Evolutionary conservation across 306 rosid species (phyloP), one percentile per base, ranked within the genome.

Genomic region (Hippophae rhamnoides): DNA sequence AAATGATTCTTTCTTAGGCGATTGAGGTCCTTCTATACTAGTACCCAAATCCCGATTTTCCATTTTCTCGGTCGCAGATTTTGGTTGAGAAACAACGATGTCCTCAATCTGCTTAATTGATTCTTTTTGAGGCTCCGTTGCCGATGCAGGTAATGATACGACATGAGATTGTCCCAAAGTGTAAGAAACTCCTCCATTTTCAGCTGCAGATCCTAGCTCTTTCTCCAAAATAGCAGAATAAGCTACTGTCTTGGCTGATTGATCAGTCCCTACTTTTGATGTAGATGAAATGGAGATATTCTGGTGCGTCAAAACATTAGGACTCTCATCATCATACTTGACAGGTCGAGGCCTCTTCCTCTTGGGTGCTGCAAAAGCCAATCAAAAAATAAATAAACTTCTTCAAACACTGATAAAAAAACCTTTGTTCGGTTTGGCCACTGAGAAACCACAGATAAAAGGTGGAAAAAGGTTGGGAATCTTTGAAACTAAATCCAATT

Each of bases 271-370:
- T 0, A 61, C 60, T 46, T 78, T 84, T 3, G 66, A 9, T 14
- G 78, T 52, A 9, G 86, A 61, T 7, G 83, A 72, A 74, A 83
- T 74, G 58, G 90, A 78, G 66, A 83, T 67, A 60, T 54, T 82
- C 13, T 87, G 79, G 46, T 48, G 66, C 5, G 84, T 55, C 42
- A 80, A 76, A 56, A 52, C 58, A 0, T 81, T 41, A 6, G 78
- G 67, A 57, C 68, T 86, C 13, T 84, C 93, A 0, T 80, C 97
- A 46, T 89, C 97, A 13, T 79, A 73, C 89, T 89, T 93, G 18
- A 68, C 66, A 0, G 76, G 87, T 13, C 99, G 82, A 31, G 99
- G 97, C 43, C 81, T 82, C 68, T 89, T 93, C 80, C 99, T 84
- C 83, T 86, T 93, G 7, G 97, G 90, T 49, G 94, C 99, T 86